Conservation (phyloP, 2,329 filamentous ascomycete genomes). For the Penicillium polonicum region DNA sequence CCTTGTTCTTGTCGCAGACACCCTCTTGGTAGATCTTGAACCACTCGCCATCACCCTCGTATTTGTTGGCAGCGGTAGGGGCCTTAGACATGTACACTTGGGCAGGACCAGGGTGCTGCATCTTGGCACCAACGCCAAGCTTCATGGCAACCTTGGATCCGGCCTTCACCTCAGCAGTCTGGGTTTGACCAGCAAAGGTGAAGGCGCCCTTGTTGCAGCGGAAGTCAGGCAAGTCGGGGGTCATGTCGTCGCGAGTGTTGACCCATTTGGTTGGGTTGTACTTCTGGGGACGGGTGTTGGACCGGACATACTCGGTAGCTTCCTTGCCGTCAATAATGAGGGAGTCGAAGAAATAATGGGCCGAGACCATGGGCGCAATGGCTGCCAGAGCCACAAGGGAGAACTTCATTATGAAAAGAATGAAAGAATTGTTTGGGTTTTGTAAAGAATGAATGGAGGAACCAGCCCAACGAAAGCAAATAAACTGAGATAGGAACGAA, state of each 20-base stretch:
- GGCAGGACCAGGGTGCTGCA: conserved; percentile 24
- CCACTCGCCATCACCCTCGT: conserved; percentile 21
- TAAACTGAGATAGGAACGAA: no score
- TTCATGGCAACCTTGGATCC: conserved; percentile 19
- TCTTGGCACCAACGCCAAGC: conserved; percentile 20
- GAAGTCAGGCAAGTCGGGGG: neutral
- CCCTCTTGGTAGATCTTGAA: conserved; percentile 19
- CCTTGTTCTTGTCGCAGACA: conserved; percentile 7
- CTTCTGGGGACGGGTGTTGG: conserved; percentile 9
- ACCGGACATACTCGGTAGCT: neutral
- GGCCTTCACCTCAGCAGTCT: conserved; percentile 12
- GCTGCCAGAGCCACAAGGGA: neutral
- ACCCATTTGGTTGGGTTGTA: conserved; percentile 16
- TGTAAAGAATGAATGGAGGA: no score
- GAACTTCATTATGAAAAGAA: neutral
- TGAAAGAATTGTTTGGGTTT: no score
- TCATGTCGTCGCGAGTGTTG: conserved; percentile 7
- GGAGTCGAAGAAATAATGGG: conserved; percentile 17
- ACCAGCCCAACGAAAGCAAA: no score
- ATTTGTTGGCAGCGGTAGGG: conserved; percentile 9
- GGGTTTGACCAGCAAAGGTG: conserved; percentile 6
- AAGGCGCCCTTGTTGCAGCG: neutral
- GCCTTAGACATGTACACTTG: conserved; percentile 27
- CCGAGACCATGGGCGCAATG: conserved; percentile 2
- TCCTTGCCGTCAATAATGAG: conserved; percentile 14